phyloP scores from a whole-genome alignment of 176 grass and related monocot species.

The Miscanthus lutarioriparius region DNA sequence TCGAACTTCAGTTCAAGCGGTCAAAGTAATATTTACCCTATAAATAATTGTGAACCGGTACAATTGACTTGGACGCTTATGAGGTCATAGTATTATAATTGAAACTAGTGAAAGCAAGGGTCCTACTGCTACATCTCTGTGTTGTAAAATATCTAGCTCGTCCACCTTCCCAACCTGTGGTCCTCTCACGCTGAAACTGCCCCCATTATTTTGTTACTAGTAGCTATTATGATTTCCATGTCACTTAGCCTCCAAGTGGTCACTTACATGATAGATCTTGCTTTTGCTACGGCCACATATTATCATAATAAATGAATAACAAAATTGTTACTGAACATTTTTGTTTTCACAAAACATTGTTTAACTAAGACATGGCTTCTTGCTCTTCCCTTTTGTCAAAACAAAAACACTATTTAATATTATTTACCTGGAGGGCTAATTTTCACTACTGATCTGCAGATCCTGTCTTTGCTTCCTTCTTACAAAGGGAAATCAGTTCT shows the following conservation, averaged over 20 bases:
- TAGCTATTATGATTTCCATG: neutral
- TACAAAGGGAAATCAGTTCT: slow-evolving; percentile 78
- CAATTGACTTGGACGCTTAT: neutral
- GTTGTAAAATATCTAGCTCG: slow-evolving; percentile 1
- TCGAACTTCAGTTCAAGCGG: no score
- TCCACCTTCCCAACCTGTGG: neutral
- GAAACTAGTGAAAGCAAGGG: neutral
- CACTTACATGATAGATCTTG: neutral
- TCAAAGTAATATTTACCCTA: no score
- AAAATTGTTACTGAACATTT: neutral
- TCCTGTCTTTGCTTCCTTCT: slow-evolving; percentile 77
- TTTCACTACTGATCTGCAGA: slow-evolving; percentile 43
- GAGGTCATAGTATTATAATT: neutral
- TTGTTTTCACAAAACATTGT: neutral
- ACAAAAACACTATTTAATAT: neutral
- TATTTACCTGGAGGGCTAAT: slow-evolving; percentile 17
- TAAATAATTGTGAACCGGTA: neutral
- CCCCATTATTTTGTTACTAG: neutral
- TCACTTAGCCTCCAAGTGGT: neutral
- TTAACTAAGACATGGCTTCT: neutral
- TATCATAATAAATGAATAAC: neutral
- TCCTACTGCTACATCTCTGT: neutral
- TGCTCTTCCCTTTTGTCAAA: neutral
- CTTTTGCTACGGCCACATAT: neutral
- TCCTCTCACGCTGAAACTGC: neutral